Evolutionary conservation across 192 early-diverging fungal genomes (phyloP), one percentile per base, ranked within the genome.

Genomic region (Hyaloraphidium curvatum): DNA sequence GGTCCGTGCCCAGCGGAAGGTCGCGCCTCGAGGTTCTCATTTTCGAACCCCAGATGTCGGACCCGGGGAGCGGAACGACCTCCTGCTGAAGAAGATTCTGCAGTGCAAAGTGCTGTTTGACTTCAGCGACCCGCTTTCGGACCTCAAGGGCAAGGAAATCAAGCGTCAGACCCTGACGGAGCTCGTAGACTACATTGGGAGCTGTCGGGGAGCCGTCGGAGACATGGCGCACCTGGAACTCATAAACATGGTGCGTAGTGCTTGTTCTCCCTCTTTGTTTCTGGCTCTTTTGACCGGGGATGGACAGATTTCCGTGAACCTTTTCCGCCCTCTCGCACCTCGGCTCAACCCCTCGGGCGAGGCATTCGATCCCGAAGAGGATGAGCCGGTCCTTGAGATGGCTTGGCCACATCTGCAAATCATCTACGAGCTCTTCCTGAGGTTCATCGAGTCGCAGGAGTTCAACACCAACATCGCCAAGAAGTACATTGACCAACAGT

Each of bases 361-460:
- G 53, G 90, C 86, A 17, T 99, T 89, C 59, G 95, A 99, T 67
- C 93, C 95, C 5, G 95, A 99, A 60, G 95, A 99, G 55, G 95
- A 99, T 64, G 95, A 99, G 63, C 95, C 95, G 2, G 87, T 91
- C 1, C 69, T 97, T 41, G 95, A 99, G 64, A 67, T 82, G 31
- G 87, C 91, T 11, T 99, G 95, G 95, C 93, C 93, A 51, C 95
- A 99, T 67, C 65, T 99, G 39, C 90, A 89, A 60, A 80, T 96
- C 39, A 93, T 99, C 7, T 99, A 99, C 65, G 91, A 91, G 63
- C 91, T 99, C 61, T 94, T 99, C 61, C 70, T 99, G 52, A 76
- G 91, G 30, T 99, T 97, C 67, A 86, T 99, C 28, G 95, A 99
- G 65, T 92, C 86, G 0, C 82, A 87, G 50, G 95, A 99, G 64